These are phyloP conservation scores for Chrysoporthe puriensis DNA, from an alignment of 2,329 filamentous ascomycete genomes.

Conservation along the genomic window DNA sequence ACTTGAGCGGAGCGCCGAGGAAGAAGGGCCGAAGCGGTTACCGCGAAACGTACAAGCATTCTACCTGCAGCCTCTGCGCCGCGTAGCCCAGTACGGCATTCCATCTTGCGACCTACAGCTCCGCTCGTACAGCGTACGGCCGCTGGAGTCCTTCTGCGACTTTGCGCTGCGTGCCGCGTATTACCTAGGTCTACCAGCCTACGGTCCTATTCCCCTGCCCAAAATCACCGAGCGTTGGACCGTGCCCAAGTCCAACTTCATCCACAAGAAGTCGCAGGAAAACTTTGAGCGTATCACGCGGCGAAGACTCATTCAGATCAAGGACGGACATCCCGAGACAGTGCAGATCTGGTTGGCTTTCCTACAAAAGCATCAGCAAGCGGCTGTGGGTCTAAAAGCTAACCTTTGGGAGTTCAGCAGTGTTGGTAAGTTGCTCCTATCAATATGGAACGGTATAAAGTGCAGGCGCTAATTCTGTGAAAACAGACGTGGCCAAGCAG, in stretches of 20 bases:
- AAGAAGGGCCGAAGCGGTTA: conserved; percentile 51
- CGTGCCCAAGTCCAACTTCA: conserved; percentile 84
- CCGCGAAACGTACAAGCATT: conserved; percentile 83
- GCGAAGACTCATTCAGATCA: conserved; percentile 85
- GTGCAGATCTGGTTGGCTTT: conserved; percentile 94
- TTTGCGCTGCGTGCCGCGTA: conserved; percentile 95
- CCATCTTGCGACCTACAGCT: conserved; percentile 90
- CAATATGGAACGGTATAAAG: conserved; percentile 16
- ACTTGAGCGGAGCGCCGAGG: conserved; percentile 6
- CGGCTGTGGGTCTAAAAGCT: conserved; percentile 98
- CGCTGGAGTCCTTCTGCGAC: conserved; percentile 92
- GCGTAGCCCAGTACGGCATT: conserved; percentile 73
- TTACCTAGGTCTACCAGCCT: conserved; percentile 85
- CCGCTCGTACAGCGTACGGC: conserved; percentile 86
- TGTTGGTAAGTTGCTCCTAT: conserved; percentile 56
- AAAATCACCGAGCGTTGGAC: conserved; percentile 93
- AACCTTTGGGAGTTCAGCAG: conserved; percentile 90
- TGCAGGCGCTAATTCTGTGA: conserved; percentile 28
- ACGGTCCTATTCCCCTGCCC: conserved; percentile 83
- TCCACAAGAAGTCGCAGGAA: conserved; percentile 96
- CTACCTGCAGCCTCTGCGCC: conserved; percentile 82
- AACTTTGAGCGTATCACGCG: conserved; percentile 94
- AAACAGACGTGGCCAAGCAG: conserved; percentile 52
- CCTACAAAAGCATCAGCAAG: conserved; percentile 87
- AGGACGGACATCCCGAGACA: conserved; percentile 85